Percentiles rank a stretch among this genome's conserved stretches.
Conservation (phyloP, 345 rosid species). For the Abelmoschus esculentus region DNA sequence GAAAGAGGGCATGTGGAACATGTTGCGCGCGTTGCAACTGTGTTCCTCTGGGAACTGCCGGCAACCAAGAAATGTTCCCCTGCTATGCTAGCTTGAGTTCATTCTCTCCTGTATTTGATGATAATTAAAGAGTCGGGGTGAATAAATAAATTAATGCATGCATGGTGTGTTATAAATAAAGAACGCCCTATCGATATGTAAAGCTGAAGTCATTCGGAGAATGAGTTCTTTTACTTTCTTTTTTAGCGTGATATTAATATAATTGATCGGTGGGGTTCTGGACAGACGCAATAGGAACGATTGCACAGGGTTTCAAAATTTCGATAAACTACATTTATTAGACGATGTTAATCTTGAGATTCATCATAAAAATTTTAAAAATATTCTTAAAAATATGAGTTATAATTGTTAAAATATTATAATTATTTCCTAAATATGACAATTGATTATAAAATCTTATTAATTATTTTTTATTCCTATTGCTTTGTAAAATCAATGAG, state of each 20-base stretch:
- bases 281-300: too few relatives aligned
- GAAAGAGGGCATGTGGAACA: slow-evolving; percentile 73
- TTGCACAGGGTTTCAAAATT: too few relatives aligned
- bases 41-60: slow-evolving; percentile 77
- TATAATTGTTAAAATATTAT: too few relatives aligned
- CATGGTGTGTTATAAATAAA: not conserved
- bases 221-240: not conserved
- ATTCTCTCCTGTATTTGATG: not conserved
- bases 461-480: too few relatives aligned
- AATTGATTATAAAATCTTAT: too few relatives aligned
- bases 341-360: too few relatives aligned
- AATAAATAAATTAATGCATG: not conserved
- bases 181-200: not conserved
- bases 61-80: slow-evolving; percentile 52
- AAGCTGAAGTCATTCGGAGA: not conserved
- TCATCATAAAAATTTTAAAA: too few relatives aligned
- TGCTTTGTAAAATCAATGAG: too few relatives aligned
- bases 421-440: too few relatives aligned
- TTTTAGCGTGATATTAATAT: not conserved
- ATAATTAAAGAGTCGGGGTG: not conserved
- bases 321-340: too few relatives aligned
- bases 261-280: too few relatives aligned
- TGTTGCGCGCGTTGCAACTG: slow-evolving; percentile 75
- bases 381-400: too few relatives aligned
- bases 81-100: slow-evolving; percentile 52